A percentile compares a stretch with the other conserved stretches of the same genome.
Conservation (phyloP, 495 filamentous ascomycete genomes). For the Cenococcum geophilum region DNA sequence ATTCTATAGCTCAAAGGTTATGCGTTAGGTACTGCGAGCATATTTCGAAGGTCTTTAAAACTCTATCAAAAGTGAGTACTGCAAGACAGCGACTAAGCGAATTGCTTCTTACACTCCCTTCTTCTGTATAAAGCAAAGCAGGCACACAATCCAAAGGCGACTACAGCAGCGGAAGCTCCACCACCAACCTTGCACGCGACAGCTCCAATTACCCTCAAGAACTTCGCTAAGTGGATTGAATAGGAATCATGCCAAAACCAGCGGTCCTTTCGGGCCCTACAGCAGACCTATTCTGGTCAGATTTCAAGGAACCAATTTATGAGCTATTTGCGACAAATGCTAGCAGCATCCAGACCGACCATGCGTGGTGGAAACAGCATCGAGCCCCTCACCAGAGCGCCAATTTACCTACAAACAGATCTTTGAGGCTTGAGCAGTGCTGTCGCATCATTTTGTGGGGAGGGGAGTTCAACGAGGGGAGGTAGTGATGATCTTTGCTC, state of each 20-base stretch:
- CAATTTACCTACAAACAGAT: slow-evolving; percentile 85
- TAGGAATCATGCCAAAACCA: not conserved
- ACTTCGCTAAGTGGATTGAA: not conserved
- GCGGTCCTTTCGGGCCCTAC: slow-evolving; percentile 27
- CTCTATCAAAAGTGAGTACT: too few relatives aligned
- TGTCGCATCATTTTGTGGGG: slow-evolving; percentile 71
- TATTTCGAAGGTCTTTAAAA: too few relatives aligned
- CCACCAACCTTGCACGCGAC: not conserved
- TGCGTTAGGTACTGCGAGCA: too few relatives aligned
- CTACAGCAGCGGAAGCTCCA: not conserved
- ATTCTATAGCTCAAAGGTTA: not conserved
- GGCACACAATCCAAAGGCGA: too few relatives aligned
- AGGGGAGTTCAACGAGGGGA: slow-evolving; percentile 72
- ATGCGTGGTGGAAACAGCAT: slow-evolving; percentile 80
- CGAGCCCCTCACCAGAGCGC: slow-evolving; percentile 51
- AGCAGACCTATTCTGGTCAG: slow-evolving; percentile 59
- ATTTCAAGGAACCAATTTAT: slow-evolving; percentile 75
- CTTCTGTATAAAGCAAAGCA: too few relatives aligned
- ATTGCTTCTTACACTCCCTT: too few relatives aligned
- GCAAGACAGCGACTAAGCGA: too few relatives aligned
- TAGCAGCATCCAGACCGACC: slow-evolving; percentile 63
- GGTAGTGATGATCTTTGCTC: slow-evolving; percentile 88
- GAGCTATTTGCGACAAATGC: slow-evolving; percentile 71
- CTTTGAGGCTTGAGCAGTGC: slow-evolving; percentile 71
- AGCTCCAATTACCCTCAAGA: not conserved